Evolutionary conservation across 1,284 basidiomycete species (phyloP).

Genomic region (Fomitopsis palustris): DNA sequence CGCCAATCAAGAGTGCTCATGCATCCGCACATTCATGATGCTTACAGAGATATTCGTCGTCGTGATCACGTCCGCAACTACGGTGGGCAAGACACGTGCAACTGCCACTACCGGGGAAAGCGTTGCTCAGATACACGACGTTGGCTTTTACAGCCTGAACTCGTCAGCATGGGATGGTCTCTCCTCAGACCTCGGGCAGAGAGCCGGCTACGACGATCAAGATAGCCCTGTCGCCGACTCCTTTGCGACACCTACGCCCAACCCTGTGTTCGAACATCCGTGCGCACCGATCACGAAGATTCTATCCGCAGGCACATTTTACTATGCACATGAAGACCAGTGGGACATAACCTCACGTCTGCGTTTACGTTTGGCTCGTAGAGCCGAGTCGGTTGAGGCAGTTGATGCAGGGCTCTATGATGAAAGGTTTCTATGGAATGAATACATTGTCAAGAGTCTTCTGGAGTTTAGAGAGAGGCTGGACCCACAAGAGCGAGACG

Average conservation of each 20-base stretch:
- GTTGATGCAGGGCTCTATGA: slow-evolving; percentile 68
- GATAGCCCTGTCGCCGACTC: slow-evolving; percentile 47
- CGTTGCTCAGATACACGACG: slow-evolving; percentile 75
- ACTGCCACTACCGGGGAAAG: slow-evolving; percentile 54
- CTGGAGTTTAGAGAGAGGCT: slow-evolving; percentile 79
- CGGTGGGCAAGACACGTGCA: slow-evolving; percentile 75
- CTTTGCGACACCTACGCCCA: slow-evolving; percentile 32
- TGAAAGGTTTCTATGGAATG: slow-evolving; percentile 86
- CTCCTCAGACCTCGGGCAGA: slow-evolving; percentile 46
- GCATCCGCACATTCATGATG: not conserved
- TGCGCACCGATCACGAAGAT: slow-evolving; percentile 90
- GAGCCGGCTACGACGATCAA: slow-evolving; percentile 41
- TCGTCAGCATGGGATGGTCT: slow-evolving; percentile 71
- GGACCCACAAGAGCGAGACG: slow-evolving; percentile 62
- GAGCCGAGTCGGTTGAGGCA: slow-evolving; percentile 33
- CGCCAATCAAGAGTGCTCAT: no score
- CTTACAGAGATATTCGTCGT: slow-evolving; percentile 76
- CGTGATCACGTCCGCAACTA: slow-evolving; percentile 70
- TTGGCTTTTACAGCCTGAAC: slow-evolving; percentile 72
- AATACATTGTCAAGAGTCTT: slow-evolving; percentile 76
- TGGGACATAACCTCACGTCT: slow-evolving; percentile 91
- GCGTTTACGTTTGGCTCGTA: slow-evolving; percentile 58
- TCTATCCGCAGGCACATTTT: slow-evolving; percentile 89
- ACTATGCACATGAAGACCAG: slow-evolving; percentile 77
- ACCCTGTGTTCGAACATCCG: slow-evolving; percentile 78